Base-by-base conservation (phyloP, 345 rosid genomes). In the Sonneratia caseolaris region DNA sequence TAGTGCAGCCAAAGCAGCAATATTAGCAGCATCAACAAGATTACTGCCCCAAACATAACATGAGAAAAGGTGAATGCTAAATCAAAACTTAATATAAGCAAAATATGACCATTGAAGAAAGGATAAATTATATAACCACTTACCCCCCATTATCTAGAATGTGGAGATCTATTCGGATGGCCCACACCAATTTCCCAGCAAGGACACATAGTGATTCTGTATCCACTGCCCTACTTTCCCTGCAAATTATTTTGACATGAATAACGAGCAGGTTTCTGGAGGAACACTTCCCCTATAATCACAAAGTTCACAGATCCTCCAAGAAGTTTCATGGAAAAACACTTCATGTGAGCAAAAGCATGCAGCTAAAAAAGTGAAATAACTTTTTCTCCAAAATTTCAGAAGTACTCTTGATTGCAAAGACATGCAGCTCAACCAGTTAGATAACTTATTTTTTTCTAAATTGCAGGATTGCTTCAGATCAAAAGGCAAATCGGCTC, bases 71-170 rank as follows among this genome's bases (percentile, higher is more conserved):
- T 61, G 37, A 61, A 32, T 12, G 12, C 37, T 10, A 14, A 3
- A 32, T 24, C 36, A 71, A 27, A 61, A 59, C 32, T 56, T 42
- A 19, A 49, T 7, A 47, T 72, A 19, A 71, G 45, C 45, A 32
- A 59, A 72, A 40, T 55, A 73, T 43, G 59, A 76, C 45, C 70
- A 67, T 56, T 68, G 35, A 36, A 15, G 8, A 68, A 47, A 37
- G 13, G 72, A 5, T n/a, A 70, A 61, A 27, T 68, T 42, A n/a
- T 27, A 48, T 18, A 32, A 64, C 21, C 48, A 72, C 86, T 51
- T 80, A 96, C 99, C 99, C 99, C 70, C 97, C 97, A 83, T 92
- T 92, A 79, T 96, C 99, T 75, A 96, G 77, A 71, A 96, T 89
- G 81, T 92, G 99, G 74, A 96, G 86, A 79, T 96, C 98, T 74